Evolutionary conservation across 1,284 basidiomycete species (phyloP).

Genomic region (Pterulicium gracile): DNA sequence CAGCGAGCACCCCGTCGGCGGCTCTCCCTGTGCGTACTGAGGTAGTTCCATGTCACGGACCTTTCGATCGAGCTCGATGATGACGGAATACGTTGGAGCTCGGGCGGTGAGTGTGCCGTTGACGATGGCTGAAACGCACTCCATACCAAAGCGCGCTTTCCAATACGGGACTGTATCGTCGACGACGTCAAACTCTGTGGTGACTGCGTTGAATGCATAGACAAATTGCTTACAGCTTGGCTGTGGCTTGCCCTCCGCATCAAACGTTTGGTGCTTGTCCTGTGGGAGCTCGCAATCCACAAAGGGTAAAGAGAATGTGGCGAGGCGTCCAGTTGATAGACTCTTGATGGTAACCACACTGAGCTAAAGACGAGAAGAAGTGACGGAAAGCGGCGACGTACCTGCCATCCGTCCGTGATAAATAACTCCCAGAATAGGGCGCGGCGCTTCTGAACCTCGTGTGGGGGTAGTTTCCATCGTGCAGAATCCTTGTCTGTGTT

Average conservation of each 20-base stretch:
- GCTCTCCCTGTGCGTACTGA: constrained; percentile 33
- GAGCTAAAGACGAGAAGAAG: background rate
- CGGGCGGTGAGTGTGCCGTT: constrained; percentile 53
- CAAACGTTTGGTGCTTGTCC: constrained; percentile 41
- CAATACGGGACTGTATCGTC: constrained; percentile 45
- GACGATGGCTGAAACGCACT: constrained; percentile 55
- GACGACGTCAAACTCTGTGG: constrained; percentile 2
- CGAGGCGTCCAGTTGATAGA: constrained; percentile 50
- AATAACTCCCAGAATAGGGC: constrained; percentile 65
- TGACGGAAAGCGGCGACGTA: constrained; percentile 5
- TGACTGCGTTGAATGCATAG: too few relatives aligned
- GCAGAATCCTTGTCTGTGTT: constrained; percentile 59
- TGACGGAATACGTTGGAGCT: constrained; percentile 52
- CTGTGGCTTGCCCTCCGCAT: constrained; percentile 38
- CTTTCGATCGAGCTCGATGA: constrained; percentile 51
- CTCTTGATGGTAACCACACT: constrained; percentile 23
- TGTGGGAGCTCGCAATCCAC: constrained; percentile 54
- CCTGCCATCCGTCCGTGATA: constrained; percentile 56
- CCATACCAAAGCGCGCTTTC: constrained; percentile 62
- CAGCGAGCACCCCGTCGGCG: constrained; percentile 30
- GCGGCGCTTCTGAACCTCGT: constrained; percentile 59
- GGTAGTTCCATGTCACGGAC: constrained; percentile 54
- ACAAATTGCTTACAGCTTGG: constrained; percentile 44
- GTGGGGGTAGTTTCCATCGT: constrained; percentile 45
- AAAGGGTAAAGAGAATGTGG: constrained; percentile 55